These are phyloP conservation scores for Dactylellina parvicollis DNA, from an alignment of 2,329 filamentous ascomycete species.

Conservation along the genomic window DNA sequence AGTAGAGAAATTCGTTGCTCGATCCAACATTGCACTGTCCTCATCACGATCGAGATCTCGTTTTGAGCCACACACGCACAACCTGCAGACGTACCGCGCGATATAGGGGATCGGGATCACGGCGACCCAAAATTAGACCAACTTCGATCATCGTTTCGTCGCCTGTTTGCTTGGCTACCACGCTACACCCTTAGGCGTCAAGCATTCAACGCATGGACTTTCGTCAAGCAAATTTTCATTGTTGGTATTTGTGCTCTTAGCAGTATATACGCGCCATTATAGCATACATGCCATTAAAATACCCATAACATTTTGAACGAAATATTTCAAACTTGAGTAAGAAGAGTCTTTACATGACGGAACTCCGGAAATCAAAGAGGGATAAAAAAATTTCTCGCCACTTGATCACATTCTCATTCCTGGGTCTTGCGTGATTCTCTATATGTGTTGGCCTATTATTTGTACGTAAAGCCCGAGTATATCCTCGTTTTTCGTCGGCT, in stretches of 20 bases:
- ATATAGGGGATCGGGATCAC: conserved; percentile 1
- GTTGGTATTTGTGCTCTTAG: no score
- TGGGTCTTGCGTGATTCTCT: conserved; percentile 25
- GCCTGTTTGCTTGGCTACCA: background rate
- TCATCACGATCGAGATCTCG: conserved; percentile 40
- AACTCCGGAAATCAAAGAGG: no score
- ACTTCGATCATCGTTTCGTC: background rate
- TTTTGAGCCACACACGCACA: conserved; percentile 41
- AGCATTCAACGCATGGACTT: no score
- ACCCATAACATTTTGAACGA: no score
- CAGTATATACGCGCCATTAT: no score
- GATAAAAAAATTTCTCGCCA: background rate
- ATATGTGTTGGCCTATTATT: conserved; percentile 20
- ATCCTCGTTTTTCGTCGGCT: conserved; percentile 26
- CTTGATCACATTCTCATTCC: conserved; percentile 18
- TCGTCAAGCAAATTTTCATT: no score
- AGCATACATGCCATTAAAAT: no score
- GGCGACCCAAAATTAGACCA: conserved; percentile 15
- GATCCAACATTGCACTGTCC: background rate
- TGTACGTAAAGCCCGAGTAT: conserved; percentile 44
- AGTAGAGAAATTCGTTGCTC: background rate
- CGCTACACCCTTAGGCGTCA: background rate
- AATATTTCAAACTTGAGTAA: no score
- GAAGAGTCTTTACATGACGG: no score
- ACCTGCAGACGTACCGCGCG: conserved; percentile 28